Percentiles rank a stretch among this genome's conserved stretches.
Evolutionary conservation across 129 eudicot species (phyloP).

Genomic region (Flaveria sonorensis): DNA sequence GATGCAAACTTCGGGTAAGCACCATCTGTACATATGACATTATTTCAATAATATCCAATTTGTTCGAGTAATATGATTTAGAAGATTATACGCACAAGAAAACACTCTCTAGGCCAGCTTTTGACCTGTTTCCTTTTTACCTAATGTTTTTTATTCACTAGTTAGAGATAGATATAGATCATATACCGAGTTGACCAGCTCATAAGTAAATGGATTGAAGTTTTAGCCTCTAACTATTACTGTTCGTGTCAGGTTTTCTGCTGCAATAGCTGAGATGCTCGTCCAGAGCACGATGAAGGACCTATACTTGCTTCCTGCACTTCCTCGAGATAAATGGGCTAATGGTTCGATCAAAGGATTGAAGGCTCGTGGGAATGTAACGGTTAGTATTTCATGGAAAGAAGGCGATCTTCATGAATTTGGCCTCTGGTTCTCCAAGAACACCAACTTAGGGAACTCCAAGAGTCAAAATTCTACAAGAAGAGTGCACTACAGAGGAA

Average conservation of each 20-base stretch:
- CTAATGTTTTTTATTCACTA: neutral
- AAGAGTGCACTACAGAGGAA: conserved; percentile 66
- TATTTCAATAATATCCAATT: neutral
- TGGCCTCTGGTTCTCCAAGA: conserved; percentile 56
- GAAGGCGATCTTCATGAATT: conserved; percentile 79
- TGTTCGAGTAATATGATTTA: neutral
- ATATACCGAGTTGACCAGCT: neutral
- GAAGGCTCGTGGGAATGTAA: conserved; percentile 81
- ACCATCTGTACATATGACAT: conserved; percentile 9
- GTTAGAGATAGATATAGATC: neutral
- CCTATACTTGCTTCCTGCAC: conserved; percentile 84
- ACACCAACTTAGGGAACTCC: conserved; percentile 19
- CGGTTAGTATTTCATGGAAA: conserved; percentile 70
- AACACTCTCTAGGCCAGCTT: neutral
- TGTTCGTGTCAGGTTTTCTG: conserved; percentile 55
- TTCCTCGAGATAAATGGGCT: conserved; percentile 81
- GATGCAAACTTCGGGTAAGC: conserved; percentile 92
- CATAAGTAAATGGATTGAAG: neutral
- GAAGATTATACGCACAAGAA: neutral
- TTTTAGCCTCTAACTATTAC: neutral
- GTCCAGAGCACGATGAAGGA: conserved; percentile 79
- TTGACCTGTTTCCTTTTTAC: neutral
- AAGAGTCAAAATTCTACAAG: conserved; percentile 29
- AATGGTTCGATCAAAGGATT: conserved; percentile 79
- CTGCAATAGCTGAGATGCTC: conserved; percentile 91